Base-by-base conservation (phyloP, 1,284 basidiomycete species). In the Mrakiaceae sp. region DNA sequence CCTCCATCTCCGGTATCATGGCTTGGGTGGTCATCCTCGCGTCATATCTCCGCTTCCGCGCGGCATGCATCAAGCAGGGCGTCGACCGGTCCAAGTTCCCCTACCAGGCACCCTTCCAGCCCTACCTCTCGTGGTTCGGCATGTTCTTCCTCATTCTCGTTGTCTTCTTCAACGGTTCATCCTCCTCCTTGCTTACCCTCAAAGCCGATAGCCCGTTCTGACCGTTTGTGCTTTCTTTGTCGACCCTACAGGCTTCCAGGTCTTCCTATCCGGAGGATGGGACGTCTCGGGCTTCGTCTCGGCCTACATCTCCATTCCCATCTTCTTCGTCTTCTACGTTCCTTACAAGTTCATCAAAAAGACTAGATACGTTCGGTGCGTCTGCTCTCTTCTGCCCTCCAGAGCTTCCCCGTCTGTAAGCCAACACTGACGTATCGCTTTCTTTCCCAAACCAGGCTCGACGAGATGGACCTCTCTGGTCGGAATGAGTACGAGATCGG, bases 31-130 rank as follows among this genome's bases (percentile, higher is more conserved):
- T 82, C 61, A 88, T 90, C 75, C 84, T 86, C 71, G 64, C 86
- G 52, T 84, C 86, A 3, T 90, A 87, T 75, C 72, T 88, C 63
- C 83, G 81, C 74, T 91, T 89, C 81, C 83, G 84, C 75, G 79
- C 81, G 68, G 86, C 84, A 40, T 74, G 82, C 71, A 80, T 79
- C 71, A 75, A 70, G 48, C 85, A 87, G 70, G 83, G 82, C 40
- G 74, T 84, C 68, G 77, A 81, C 69, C 81, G 87, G 69, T 79
- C 73, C 62, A 72, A 71, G 70, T 82, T 76, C 74, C 3, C 46
- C 11, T 59, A 59, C 46, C 52, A 54, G 51, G 83, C 82, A 75
- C 63, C 81, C 76, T 72, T 82, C 74, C 78, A 83, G 75, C 81
- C 77, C 0, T 77, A 71, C 66, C 67, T 75, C 27, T 72, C 73